A percentile compares a stretch with the other conserved stretches of the same genome.
These are phyloP conservation scores for Jasminum sambac DNA, from an alignment of 257 asterid genomes.

Conservation along the genomic window DNA sequence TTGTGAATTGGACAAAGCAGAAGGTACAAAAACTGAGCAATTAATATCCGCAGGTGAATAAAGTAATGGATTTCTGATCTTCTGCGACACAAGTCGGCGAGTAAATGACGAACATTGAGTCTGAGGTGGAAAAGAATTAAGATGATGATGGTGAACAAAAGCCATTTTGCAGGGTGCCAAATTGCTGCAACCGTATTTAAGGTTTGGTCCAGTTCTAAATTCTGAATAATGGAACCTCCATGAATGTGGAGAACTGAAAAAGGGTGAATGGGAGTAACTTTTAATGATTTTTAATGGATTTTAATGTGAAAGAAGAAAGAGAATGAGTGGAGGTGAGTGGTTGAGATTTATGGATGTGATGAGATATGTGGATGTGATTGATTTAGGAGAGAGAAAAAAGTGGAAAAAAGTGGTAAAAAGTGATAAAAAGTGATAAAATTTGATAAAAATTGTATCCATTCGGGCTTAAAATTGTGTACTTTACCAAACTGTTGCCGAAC, in stretches of 20 bases:
- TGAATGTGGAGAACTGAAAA: neutral
- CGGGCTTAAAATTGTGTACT: neutral
- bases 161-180: conserved; percentile 2
- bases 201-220: neutral
- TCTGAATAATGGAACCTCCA: neutral
- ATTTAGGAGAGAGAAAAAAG: too few relatives aligned
- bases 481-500: neutral
- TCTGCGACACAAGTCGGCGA: neutral
- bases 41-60: neutral
- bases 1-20: neutral
- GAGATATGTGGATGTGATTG: too few relatives aligned
- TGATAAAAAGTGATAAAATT: too few relatives aligned
- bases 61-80: neutral
- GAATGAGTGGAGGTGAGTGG: too few relatives aligned
- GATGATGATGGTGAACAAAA: neutral
- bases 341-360: too few relatives aligned
- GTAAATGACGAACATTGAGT: neutral
- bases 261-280: too few relatives aligned
- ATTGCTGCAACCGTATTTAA: neutral
- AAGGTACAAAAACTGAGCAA: neutral
- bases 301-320: too few relatives aligned
- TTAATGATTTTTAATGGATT: too few relatives aligned
- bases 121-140: neutral
- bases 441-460: too few relatives aligned
- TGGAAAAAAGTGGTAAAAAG: too few relatives aligned